Percentiles rank a stretch among this genome's conserved stretches.
These are phyloP conservation scores for Globisporangium heterothallicum DNA, from an alignment of 352 stramenopile genomes.

Conservation along the genomic window DNA sequence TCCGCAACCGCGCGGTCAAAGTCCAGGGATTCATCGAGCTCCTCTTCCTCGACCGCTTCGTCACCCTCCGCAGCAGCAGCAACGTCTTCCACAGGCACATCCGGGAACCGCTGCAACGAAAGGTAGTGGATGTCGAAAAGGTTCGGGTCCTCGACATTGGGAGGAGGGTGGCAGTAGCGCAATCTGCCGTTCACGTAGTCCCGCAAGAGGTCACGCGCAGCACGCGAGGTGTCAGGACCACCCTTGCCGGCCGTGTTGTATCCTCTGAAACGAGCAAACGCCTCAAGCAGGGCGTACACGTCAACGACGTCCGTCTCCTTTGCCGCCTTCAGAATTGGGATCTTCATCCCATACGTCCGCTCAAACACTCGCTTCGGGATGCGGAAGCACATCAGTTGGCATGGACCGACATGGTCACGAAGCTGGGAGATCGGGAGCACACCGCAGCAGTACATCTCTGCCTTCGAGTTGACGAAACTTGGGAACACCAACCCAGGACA, in stretches of 20 bases:
- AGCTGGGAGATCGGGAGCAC: slow-evolving; percentile 98
- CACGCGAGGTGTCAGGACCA: slow-evolving; percentile 93
- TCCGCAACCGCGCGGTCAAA: slow-evolving; percentile 65
- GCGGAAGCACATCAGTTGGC: slow-evolving; percentile 92
- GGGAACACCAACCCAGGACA: slow-evolving; percentile 99
- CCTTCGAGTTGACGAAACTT: slow-evolving; percentile 97
- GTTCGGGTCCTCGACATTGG: slow-evolving; percentile 41
- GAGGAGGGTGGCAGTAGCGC: slow-evolving; percentile 95
- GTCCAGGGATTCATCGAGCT: slow-evolving; percentile 36
- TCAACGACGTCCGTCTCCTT: slow-evolving; percentile 72
- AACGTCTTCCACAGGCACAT: slow-evolving; percentile 19
- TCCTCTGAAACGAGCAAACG: slow-evolving; percentile 81
- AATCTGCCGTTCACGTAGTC: slow-evolving; percentile 98
- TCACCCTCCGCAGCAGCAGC: slow-evolving; percentile 14
- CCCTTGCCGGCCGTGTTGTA: slow-evolving; percentile 93
- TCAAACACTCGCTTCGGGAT: slow-evolving; percentile 96
- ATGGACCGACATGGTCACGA: slow-evolving; percentile 92
- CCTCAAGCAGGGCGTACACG: slow-evolving; percentile 75
- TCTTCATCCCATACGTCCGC: slow-evolving; percentile 95
- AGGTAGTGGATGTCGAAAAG: slow-evolving; percentile 78
- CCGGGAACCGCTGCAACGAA: slow-evolving; percentile 51
- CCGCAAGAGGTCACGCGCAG: slow-evolving; percentile 94
- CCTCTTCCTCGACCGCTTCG: slow-evolving; percentile 14
- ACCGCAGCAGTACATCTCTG: slow-evolving; percentile 98
- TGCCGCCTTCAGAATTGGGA: slow-evolving; percentile 59